These are phyloP conservation scores for Stromatinia cepivora DNA, from an alignment of 2,329 filamentous ascomycete species.

Conservation along the genomic window DNA sequence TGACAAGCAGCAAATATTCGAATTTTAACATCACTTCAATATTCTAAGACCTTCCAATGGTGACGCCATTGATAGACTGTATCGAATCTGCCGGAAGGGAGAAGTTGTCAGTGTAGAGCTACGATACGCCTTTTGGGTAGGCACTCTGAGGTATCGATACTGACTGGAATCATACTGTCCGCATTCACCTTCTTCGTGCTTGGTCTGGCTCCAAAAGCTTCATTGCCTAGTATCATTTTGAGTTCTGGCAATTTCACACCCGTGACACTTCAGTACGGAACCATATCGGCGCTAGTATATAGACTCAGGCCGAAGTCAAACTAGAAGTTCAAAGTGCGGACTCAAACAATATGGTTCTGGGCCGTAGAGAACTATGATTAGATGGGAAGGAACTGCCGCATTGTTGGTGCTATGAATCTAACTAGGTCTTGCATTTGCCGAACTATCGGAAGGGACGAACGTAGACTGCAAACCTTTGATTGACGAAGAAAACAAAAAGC, in stretches of 20 bases:
- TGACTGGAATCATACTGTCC: too few relatives aligned
- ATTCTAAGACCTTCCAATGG: too few relatives aligned
- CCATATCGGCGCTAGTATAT: not conserved
- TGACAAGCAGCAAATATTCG: not conserved
- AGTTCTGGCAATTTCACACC: not conserved
- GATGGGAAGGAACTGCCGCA: too few relatives aligned
- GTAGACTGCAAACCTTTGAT: too few relatives aligned
- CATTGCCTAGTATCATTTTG: not conserved
- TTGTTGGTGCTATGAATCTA: not conserved
- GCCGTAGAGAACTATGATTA: too few relatives aligned
- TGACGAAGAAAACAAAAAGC: not conserved
- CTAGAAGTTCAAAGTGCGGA: not conserved
- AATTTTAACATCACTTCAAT: not conserved
- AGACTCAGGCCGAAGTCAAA: too few relatives aligned
- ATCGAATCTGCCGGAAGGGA: too few relatives aligned
- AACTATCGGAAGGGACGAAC: not conserved
- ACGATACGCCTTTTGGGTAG: too few relatives aligned
- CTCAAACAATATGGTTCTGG: not conserved
- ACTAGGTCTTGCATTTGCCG: not conserved
- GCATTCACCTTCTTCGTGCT: not conserved
- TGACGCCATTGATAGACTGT: too few relatives aligned
- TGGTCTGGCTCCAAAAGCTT: not conserved
- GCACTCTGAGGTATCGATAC: too few relatives aligned
- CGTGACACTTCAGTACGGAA: not conserved
- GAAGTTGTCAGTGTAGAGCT: too few relatives aligned